Evolutionary conservation across 441 rosid genomes (phyloP).

Genomic region (Macaranga tanarius): DNA sequence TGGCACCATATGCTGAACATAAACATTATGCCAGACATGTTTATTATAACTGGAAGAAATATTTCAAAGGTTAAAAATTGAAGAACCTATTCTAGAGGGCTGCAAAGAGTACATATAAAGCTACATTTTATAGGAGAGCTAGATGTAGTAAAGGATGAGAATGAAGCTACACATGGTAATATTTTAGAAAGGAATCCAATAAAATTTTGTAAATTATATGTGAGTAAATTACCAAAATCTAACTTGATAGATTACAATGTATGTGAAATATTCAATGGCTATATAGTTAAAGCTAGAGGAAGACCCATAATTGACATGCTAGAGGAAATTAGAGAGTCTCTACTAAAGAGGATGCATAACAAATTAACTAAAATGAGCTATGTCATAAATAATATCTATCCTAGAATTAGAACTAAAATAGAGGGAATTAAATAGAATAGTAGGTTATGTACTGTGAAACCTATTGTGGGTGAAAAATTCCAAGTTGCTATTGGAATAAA

Average conservation of each 20-base stretch:
- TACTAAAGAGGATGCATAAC: neutral
- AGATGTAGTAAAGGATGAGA: neutral
- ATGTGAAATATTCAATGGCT: neutral
- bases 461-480: neutral
- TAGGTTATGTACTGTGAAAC: neutral
- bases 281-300: neutral
- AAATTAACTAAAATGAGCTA: neutral
- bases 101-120: neutral
- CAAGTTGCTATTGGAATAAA: neutral
- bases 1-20: neutral
- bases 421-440: neutral
- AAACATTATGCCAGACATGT: neutral
- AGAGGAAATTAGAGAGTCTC: neutral
- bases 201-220: neutral
- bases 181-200: neutral
- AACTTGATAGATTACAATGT: neutral
- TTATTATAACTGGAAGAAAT: neutral
- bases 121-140: neutral
- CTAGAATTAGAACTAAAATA: neutral
- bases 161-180: neutral
- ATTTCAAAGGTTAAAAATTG: neutral
- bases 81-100: neutral
- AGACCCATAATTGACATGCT: neutral
- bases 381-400: neutral
- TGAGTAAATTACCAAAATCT: neutral